phyloP scores from a whole-genome alignment of 169 alveolate species.

The Perkinsus marinus region DNA sequence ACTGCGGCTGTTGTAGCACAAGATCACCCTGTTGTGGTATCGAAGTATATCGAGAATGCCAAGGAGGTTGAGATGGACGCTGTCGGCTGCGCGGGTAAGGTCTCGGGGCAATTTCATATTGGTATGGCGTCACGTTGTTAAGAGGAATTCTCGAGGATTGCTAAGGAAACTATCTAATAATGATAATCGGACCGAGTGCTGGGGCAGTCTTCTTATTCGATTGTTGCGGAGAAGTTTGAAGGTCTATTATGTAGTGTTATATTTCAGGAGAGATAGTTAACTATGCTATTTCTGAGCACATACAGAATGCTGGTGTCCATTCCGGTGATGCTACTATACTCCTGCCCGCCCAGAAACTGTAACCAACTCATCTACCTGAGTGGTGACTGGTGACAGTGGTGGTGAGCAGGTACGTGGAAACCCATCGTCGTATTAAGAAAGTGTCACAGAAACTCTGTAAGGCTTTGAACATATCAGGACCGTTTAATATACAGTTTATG shows the following conservation, averaged over 20 bases:
- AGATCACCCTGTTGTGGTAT: constrained; percentile 50
- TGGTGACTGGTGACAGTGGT: not conserved
- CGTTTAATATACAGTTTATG: constrained; percentile 71
- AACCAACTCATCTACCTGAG: not conserved
- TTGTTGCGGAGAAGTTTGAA: no score
- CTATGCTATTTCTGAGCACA: constrained; percentile 74
- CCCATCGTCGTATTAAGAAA: constrained; percentile 47
- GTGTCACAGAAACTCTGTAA: constrained; percentile 59
- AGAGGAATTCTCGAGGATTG: no score
- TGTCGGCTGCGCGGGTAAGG: constrained; percentile 51
- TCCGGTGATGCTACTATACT: constrained; percentile 73
- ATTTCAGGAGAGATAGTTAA: constrained; percentile 40
- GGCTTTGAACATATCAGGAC: constrained; percentile 63
- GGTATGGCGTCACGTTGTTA: no score
- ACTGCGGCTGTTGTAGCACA: constrained; percentile 64
- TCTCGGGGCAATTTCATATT: no score
- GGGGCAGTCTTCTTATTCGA: not conserved
- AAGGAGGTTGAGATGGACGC: constrained; percentile 69
- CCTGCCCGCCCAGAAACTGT: constrained; percentile 70
- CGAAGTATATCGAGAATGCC: constrained; percentile 31
- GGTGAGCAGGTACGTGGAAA: constrained; percentile 43
- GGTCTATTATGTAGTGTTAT: no score
- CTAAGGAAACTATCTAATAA: no score
- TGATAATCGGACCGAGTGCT: no score
- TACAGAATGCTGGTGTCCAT: constrained; percentile 73